These are phyloP conservation scores for Polysphondylium violaceum DNA, from an alignment of 78 protist genomes.

Conservation along the genomic window DNA sequence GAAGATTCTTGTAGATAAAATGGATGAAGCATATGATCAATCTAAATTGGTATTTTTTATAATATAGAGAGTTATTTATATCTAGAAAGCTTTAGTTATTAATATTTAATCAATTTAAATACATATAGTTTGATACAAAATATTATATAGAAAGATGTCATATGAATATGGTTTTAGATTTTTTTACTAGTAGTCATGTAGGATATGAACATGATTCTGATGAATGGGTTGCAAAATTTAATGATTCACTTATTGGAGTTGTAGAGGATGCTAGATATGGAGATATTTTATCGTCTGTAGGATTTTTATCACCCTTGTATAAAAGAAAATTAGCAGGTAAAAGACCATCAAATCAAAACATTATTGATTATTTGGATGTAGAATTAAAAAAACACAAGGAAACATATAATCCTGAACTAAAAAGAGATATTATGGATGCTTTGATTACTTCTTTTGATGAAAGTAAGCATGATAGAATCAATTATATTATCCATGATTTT, in stretches of 20 bases:
- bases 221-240: no score
- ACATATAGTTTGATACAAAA: no score
- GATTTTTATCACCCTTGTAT: neutral
- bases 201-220: neutral
- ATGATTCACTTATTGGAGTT: neutral
- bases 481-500: neutral
- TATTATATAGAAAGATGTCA: no score
- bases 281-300: neutral
- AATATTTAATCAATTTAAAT: no score
- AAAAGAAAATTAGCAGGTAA: neutral
- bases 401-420: neutral
- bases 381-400: neutral
- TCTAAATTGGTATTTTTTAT: neutral
- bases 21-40: neutral
- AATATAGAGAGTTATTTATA: neutral
- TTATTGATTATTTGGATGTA: no score
- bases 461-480: neutral
- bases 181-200: constrained; percentile 12
- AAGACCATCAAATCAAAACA: no score
- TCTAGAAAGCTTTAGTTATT: constrained; percentile 8
- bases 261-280: neutral
- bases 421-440: constrained; percentile 18
- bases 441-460: constrained; percentile 6
- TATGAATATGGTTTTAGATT: no score
- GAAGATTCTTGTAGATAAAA: neutral